Evolutionary conservation across 371 early-diverging fungal genomes (phyloP).

Genomic region (Saksenaea oblongispora): DNA sequence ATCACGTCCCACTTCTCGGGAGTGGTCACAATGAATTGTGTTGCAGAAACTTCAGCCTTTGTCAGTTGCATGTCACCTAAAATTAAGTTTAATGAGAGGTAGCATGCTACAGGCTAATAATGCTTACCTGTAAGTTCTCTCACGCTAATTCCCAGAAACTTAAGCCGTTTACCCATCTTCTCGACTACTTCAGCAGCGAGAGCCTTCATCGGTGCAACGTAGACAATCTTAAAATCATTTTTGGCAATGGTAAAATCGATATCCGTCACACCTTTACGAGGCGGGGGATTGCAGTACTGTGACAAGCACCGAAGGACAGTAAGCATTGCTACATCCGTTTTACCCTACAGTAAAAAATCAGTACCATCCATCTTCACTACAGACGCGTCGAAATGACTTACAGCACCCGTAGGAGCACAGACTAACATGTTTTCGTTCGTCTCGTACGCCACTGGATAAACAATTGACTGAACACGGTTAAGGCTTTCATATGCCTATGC

Average conservation of each 20-base stretch:
- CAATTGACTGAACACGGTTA: constrained; percentile 95
- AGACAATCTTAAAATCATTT: constrained; percentile 94
- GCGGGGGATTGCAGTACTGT: constrained; percentile 63
- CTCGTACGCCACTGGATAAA: constrained; percentile 90
- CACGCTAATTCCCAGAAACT: constrained; percentile 84
- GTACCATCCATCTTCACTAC: not conserved
- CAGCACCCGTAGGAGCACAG: constrained; percentile 99
- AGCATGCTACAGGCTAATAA: not conserved
- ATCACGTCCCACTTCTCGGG: constrained; percentile 99
- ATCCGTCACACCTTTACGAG: constrained; percentile 41
- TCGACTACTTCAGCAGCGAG: constrained; percentile 96
- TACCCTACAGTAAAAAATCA: constrained; percentile 70
- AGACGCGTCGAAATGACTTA: constrained; percentile 40
- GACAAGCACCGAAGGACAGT: constrained; percentile 81
- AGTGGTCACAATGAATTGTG: constrained; percentile 98
- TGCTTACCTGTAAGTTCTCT: constrained; percentile 83
- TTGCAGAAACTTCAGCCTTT: constrained; percentile 84
- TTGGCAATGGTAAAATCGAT: constrained; percentile 60
- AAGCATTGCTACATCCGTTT: constrained; percentile 98
- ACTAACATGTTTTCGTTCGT: constrained; percentile 98
- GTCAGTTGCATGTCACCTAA: constrained; percentile 96
- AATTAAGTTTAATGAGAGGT: not conserved
- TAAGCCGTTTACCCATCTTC: constrained; percentile 88
- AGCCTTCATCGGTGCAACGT: constrained; percentile 99
- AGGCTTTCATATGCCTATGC: constrained; percentile 79